Evolutionary conservation across 495 filamentous ascomycete species (phyloP).

Genomic region (Aspergillus leporis): DNA sequence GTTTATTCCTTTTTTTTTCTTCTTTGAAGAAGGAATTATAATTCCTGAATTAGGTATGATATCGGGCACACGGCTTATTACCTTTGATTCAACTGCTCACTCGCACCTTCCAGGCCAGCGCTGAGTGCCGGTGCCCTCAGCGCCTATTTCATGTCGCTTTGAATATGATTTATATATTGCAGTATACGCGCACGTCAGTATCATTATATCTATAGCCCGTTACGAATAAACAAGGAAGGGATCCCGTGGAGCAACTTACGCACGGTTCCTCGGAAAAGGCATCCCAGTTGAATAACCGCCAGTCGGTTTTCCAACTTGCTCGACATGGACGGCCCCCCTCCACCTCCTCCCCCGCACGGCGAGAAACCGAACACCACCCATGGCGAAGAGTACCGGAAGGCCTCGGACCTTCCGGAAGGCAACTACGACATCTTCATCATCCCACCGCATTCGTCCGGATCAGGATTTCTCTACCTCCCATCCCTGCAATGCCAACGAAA

Average conservation of each 20-base stretch:
- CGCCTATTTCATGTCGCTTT: conserved; percentile 32
- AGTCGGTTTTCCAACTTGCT: conserved; percentile 1
- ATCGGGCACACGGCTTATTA: background rate
- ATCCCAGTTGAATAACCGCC: background rate
- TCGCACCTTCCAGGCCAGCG: conserved; percentile 24
- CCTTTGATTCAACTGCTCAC: background rate
- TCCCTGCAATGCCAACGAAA: conserved; percentile 82
- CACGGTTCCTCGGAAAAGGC: background rate
- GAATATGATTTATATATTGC: conserved; percentile 40
- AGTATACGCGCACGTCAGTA: conserved; percentile 16
- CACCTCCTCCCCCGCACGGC: conserved; percentile 68
- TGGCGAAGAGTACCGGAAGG: conserved; percentile 46
- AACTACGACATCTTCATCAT: conserved; percentile 98
- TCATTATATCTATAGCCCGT: conserved; percentile 7
- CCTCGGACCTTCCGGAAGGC: conserved; percentile 67
- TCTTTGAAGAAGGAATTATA: background rate
- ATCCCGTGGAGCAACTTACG: background rate
- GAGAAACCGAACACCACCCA: conserved; percentile 57
- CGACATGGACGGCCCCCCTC: conserved; percentile 54
- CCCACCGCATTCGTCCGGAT: conserved; percentile 86
- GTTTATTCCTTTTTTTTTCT: conserved; percentile 4
- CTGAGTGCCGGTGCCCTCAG: conserved; percentile 42
- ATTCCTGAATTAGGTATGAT: background rate
- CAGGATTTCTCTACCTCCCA: conserved; percentile 91
- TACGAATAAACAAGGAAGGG: conserved; percentile 2